Evolutionary conservation across 495 filamentous ascomycete species (phyloP).

Genomic region (Lasiosphaeria hispida): DNA sequence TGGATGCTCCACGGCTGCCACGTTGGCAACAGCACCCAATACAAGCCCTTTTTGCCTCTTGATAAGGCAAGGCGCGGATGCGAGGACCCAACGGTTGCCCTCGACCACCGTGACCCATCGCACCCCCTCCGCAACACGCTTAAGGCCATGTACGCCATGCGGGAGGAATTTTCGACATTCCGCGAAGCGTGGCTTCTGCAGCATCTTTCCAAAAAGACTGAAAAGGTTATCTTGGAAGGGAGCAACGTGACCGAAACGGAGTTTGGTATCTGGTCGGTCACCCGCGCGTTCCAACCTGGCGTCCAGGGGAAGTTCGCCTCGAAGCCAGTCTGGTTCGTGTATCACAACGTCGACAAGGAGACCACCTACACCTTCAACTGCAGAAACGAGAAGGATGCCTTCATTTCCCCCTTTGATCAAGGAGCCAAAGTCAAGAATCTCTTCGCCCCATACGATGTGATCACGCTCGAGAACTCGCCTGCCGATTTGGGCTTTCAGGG

Average conservation of each 20-base stretch:
- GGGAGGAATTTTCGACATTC: constrained; percentile 55
- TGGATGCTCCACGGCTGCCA: constrained; percentile 72
- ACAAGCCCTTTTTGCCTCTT: constrained; percentile 19
- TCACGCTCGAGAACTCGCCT: constrained; percentile 40
- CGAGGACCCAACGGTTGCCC: constrained; percentile 61
- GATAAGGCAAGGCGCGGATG: constrained; percentile 59
- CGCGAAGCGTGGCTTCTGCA: constrained; percentile 63
- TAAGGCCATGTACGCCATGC: constrained; percentile 64
- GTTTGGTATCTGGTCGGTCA: constrained; percentile 58
- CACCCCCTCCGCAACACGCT: constrained; percentile 53
- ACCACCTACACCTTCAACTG: constrained; percentile 64
- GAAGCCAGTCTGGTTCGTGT: constrained; percentile 61
- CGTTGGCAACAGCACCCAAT: constrained; percentile 41
- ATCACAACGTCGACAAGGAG: constrained; percentile 61
- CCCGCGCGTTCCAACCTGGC: constrained; percentile 16
- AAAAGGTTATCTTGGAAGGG: constrained; percentile 53
- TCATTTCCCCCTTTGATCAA: constrained; percentile 57
- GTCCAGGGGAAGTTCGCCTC: constrained; percentile 61
- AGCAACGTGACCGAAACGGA: constrained; percentile 57
- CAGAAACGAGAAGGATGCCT: constrained; percentile 35
- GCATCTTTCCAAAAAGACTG: constrained; percentile 58
- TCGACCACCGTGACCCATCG: constrained; percentile 55
- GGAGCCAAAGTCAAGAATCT: constrained; percentile 63
- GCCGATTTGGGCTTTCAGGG: constrained; percentile 16
- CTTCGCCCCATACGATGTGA: constrained; percentile 65